These are phyloP conservation scores for Suillus tomentosus DNA, from an alignment of 768 basidiomycete species.

Conservation along the genomic window DNA sequence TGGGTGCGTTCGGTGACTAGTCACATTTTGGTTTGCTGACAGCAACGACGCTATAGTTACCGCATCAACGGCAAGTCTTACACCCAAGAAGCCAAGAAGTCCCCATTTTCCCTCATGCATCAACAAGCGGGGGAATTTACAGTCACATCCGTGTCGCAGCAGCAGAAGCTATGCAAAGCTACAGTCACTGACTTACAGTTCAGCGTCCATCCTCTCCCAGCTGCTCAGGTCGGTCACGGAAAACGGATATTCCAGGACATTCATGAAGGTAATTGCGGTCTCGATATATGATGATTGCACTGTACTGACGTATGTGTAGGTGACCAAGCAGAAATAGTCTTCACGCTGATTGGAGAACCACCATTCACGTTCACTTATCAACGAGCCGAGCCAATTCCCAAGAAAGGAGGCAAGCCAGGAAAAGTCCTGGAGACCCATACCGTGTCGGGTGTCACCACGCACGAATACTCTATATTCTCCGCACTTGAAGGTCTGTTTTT, in stretches of 20 bases:
- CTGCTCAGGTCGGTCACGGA: conserved; percentile 88
- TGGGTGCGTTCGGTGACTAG: conserved; percentile 49
- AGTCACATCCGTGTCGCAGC: conserved; percentile 88
- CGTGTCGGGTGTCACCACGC: conserved; percentile 71
- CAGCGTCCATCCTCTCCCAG: conserved; percentile 79
- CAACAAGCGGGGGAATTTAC: conserved; percentile 82
- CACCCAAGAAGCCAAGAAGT: conserved; percentile 72
- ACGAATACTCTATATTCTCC: conserved; percentile 89
- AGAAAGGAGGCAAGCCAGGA: conserved; percentile 68
- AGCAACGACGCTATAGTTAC: conserved; percentile 53
- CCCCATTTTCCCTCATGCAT: conserved; percentile 85
- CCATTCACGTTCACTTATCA: conserved; percentile 98
- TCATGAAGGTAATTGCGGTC: conserved; percentile 65
- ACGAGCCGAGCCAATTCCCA: conserved; percentile 67
- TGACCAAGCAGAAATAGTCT: conserved; percentile 92
- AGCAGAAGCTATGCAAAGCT: conserved; percentile 90
- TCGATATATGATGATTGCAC: neutral
- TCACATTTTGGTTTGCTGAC: conserved; percentile 12
- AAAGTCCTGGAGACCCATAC: conserved; percentile 93
- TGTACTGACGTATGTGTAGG: conserved; percentile 43
- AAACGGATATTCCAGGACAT: conserved; percentile 82
- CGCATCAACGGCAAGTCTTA: conserved; percentile 75
- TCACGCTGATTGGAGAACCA: conserved; percentile 86
- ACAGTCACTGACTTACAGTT: conserved; percentile 74
- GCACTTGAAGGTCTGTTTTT: conserved; percentile 79